phyloP scores from a whole-genome alignment of 2,329 filamentous ascomycete species.

The Botrytis fragariae region DNA sequence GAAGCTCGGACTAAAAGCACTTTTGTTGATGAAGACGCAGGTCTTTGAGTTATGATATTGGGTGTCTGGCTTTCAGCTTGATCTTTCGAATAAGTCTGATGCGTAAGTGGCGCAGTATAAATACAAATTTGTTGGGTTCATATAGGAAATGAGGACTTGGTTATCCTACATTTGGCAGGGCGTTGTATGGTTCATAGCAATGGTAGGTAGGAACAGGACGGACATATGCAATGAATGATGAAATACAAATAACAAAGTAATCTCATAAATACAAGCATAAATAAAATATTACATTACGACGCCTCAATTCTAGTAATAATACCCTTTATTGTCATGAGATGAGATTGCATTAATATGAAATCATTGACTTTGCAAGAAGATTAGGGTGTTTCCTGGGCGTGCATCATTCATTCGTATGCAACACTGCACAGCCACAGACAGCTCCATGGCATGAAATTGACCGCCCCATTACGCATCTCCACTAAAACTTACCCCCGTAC shows the following conservation, averaged over 20 bases:
- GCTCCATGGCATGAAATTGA: neutral
- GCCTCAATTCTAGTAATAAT: neutral
- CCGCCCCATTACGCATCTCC: conserved; percentile 31
- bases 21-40: conserved; percentile 37
- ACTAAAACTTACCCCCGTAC: conserved; percentile 18
- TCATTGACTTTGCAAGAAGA: neutral
- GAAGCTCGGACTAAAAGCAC: conserved; percentile 38
- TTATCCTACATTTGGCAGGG: conserved; percentile 5
- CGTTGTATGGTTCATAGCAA: neutral
- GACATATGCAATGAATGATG: neutral
- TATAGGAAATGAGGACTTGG: neutral
- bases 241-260: neutral
- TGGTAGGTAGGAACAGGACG: neutral
- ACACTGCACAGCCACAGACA: conserved; percentile 1
- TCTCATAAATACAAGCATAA: neutral
- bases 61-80: neutral
- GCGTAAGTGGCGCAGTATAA: neutral
- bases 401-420: neutral
- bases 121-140: neutral
- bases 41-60: conserved; percentile 21
- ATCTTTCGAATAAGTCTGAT: neutral
- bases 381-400: too few species aligned
- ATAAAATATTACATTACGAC: neutral
- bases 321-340: neutral
- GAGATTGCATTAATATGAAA: neutral